Evolutionary conservation across 805 yeast species (phyloP), one percentile per base, ranked within the genome.

Genomic region (Lachancea cidri): DNA sequence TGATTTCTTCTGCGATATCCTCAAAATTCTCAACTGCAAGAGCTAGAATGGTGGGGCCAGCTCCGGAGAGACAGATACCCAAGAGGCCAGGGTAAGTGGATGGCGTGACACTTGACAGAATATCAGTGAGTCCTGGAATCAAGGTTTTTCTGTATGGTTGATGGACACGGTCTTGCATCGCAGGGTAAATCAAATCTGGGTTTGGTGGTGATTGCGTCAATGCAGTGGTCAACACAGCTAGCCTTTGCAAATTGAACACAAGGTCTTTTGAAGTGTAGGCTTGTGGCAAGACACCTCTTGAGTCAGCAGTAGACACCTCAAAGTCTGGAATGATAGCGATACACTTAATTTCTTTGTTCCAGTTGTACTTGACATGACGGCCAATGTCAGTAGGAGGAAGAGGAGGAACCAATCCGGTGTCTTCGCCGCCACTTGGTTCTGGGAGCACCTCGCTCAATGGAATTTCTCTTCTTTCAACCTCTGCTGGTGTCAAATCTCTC

Each of bases 91-190:
- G 82, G 60, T 86, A 85, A 4, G 85, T 71, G 34, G 76, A 72
- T 33, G 98, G 96, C 0, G 94, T 86, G 38, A 93, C 81, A 11
- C 83, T 73, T 5, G 79, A 70, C 52, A 93, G 72, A 36, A 93
- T 86, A 47, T 86, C 87, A 8, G 83, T 72, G 41, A 93, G 73
- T 0, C 98, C 98, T 4, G 98, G 98, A 43, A 93, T 86, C 52
- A 91, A 74, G 11, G 81, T 80, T 57, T 88, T 81, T 58, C 98
- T 77, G 73, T 91, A 93, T n/a, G 97, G 96, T 65, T 93, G 98
- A 67, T 93, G 98, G 30, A 93, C 76, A 57, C 83, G 82, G 65
- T 93, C 98, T 67, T 87, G 95, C 98, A 93, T 93, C 14, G 98
- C 86, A 46, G 91, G 83, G 64, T 84, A 88, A 51, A 93, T 88